Base-by-base conservation (phyloP, 2,329 filamentous ascomycete species). In the Arthrobotrys megalospora region DNA sequence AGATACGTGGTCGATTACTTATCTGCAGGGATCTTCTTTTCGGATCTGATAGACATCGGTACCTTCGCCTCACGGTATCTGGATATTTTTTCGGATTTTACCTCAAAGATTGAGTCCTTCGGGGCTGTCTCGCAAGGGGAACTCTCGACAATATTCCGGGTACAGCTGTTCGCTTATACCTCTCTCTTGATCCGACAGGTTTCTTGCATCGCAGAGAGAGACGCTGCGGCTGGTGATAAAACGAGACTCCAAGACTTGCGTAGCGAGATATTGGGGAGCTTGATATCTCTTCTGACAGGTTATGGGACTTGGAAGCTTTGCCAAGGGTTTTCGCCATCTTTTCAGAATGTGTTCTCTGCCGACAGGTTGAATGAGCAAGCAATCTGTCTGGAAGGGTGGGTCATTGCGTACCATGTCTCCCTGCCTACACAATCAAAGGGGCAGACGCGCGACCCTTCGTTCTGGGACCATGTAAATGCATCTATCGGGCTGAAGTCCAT, bases 331-430 rank as follows among this genome's bases (percentile, higher is more conserved):
- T 63, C 53, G n/a, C 43, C 8, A 41, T 21, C 52, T 10, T 64
- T 53, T 32, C 67, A 72, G 48, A 45, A 47, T 7, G n/a, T 68
- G 12, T 38, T 58, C 10, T 32, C 12, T 6, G 16, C 60, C 5
- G 47, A 48, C 5, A 43, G 58, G 21, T 12, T 72, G 10, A 53
- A 78, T 43, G 67, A 67, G 14, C 19, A 55, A 8, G 21, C 47
- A 1, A 48, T 78, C 10, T 66, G 50, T 19, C 16, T 87, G 7
- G 86, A 89, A 70, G 87, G 87, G 8, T 92, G 90, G 90, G 86
- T 90, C 1, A 84, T 88, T 21, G 78, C 89, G 3, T 89, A 91
- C 81, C 87, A 88, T 58, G 83, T 87, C 0, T 82, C 91, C 6
- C 36, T 38, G 0, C 28, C 34, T 6, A 45, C 21, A 2, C 52